These are phyloP conservation scores for Parachlorella kessleri DNA, from an alignment of 139 green algal species.

Conservation along the genomic window DNA sequence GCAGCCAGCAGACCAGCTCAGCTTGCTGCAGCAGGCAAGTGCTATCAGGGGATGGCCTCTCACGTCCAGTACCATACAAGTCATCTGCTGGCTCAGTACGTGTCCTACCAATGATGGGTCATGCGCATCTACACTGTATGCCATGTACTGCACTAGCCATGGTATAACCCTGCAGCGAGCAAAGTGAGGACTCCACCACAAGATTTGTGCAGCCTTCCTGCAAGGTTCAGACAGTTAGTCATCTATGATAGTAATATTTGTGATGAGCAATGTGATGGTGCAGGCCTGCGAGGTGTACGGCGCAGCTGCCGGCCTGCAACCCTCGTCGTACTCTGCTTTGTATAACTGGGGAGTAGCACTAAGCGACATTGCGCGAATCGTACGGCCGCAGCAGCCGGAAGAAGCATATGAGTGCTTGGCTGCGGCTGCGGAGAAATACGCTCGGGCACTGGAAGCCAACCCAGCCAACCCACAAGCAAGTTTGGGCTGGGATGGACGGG, in stretches of 20 bases:
- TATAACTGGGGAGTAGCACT: slow-evolving; percentile 89
- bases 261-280: no score
- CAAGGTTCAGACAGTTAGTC: no score
- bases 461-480: slow-evolving; percentile 68
- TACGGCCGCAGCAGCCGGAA: slow-evolving; percentile 21
- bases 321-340: slow-evolving; percentile 41
- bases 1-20: slow-evolving; percentile 28
- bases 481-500: no score
- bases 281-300: slow-evolving; percentile 69
- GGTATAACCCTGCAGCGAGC: no score
- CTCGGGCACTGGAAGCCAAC: slow-evolving; percentile 52
- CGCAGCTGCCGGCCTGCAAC: slow-evolving; percentile 34
- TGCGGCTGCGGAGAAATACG: slow-evolving; percentile 67
- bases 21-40: slow-evolving; percentile 40
- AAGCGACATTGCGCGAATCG: slow-evolving; percentile 62
- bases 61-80: background rate
- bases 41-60: slow-evolving; percentile 4
- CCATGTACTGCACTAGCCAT: no score
- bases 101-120: background rate
- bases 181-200: no score
- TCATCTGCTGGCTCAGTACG: background rate
- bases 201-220: no score
- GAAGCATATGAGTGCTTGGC: slow-evolving; percentile 46
- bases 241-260: no score
- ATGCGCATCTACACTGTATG: background rate